phyloP scores from a whole-genome alignment of 768 basidiomycete species.

The Fistulinella prunicolor region DNA sequence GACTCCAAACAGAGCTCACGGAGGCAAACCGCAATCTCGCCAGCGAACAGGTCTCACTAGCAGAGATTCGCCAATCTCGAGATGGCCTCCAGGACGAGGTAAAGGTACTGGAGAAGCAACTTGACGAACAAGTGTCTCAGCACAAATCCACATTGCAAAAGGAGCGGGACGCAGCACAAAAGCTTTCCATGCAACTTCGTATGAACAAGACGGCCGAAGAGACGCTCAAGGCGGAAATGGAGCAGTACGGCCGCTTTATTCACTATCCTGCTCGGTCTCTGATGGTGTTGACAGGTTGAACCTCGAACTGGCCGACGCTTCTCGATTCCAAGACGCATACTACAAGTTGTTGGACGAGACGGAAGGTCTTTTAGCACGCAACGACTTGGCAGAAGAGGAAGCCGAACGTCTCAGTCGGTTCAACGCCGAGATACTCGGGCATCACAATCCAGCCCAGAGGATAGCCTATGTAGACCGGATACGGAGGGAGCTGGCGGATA shows the following conservation, averaged over 20 bases:
- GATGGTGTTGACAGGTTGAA: constrained; percentile 34
- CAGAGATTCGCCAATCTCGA: constrained; percentile 15
- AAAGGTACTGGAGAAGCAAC: constrained; percentile 24
- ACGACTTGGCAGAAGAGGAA: constrained; percentile 79
- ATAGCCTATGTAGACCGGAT: constrained; percentile 87
- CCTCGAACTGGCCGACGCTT: constrained; percentile 55
- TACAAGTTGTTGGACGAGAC: constrained; percentile 61
- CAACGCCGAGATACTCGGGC: constrained; percentile 84
- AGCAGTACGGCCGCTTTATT: constrained; percentile 47
- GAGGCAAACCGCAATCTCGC: constrained; percentile 19
- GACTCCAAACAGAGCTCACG: constrained; percentile 37
- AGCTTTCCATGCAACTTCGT: constrained; percentile 49
- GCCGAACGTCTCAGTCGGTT: constrained; percentile 69
- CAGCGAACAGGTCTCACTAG: constrained; percentile 20
- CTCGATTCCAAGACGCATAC: constrained; percentile 72
- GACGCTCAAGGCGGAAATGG: constrained; percentile 63
- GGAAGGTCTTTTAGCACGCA: constrained; percentile 59
- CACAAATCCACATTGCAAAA: constrained; percentile 40
- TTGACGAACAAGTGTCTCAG: constrained; percentile 31
- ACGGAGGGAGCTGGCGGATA: constrained; percentile 72
- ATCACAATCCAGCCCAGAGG: constrained; percentile 79
- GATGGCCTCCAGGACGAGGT: constrained; percentile 28
- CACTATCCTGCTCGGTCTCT: not conserved
- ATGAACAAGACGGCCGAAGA: constrained; percentile 65
- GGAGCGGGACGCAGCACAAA: constrained; percentile 46